These are phyloP conservation scores for Sarocladium brachiariae DNA, from an alignment of 2,329 filamentous ascomycete genomes.

Conservation along the genomic window DNA sequence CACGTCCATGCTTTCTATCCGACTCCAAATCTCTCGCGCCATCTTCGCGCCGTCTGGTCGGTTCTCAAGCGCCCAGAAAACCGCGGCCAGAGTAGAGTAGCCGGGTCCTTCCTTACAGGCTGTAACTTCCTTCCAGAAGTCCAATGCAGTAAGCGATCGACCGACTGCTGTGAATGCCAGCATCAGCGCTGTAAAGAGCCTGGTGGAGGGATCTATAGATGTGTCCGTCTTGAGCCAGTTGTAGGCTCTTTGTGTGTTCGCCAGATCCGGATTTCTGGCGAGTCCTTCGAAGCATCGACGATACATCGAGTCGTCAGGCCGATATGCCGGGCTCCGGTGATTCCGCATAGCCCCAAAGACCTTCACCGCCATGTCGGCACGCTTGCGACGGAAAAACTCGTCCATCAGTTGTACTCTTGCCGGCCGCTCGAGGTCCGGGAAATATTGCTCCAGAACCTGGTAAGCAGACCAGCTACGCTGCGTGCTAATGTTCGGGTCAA, in stretches of 20 bases:
- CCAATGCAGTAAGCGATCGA: conserved; percentile 58
- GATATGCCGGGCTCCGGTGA: conserved; percentile 53
- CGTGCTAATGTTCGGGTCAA: conserved; percentile 55
- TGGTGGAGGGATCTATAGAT: conserved; percentile 69
- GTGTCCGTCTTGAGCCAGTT: conserved; percentile 93
- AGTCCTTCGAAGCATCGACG: conserved; percentile 71
- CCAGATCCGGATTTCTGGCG: conserved; percentile 42
- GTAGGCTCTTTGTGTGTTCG: conserved; percentile 69
- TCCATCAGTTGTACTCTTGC: conserved; percentile 70
- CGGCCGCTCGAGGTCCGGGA: conserved; percentile 57
- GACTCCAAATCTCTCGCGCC: conserved; percentile 63
- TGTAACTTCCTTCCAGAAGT: conserved; percentile 81
- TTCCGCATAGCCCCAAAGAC: conserved; percentile 94
- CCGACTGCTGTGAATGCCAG: conserved; percentile 71
- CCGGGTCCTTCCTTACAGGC: conserved; percentile 78
- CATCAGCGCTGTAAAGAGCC: conserved; percentile 78
- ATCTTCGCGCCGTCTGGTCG: conserved; percentile 49
- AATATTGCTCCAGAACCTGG: conserved; percentile 58
- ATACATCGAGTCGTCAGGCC: conserved; percentile 70
- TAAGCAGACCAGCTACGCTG: conserved; percentile 59
- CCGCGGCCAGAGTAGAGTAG: conserved; percentile 71
- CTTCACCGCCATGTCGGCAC: conserved; percentile 77
- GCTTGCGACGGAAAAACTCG: conserved; percentile 68
- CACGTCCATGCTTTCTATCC: conserved; percentile 67
- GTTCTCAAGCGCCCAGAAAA: conserved; percentile 71